These are phyloP conservation scores for Mercurialis annua DNA, from an alignment of 345 rosid genomes.

Conservation along the genomic window DNA sequence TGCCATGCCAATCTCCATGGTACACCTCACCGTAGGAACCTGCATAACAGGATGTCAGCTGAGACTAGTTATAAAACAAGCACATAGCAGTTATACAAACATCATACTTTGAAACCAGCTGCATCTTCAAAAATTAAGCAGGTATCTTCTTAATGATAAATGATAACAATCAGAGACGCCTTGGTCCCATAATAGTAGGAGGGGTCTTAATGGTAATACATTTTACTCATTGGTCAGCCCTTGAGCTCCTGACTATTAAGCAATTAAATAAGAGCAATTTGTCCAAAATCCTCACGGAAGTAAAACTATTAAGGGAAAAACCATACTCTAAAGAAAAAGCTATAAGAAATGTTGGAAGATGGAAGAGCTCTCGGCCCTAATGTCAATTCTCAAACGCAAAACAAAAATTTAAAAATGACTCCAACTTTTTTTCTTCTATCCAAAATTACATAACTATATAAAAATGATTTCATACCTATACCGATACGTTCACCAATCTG, in stretches of 20 bases:
- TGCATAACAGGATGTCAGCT: slow-evolving; percentile 31
- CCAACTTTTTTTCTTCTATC: not conserved
- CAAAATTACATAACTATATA: not conserved
- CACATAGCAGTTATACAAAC: slow-evolving; percentile 11
- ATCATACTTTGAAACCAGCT: not conserved
- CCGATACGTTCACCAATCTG: slow-evolving; percentile 98
- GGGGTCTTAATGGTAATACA: not conserved
- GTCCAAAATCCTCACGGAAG: not conserved
- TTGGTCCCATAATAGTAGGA: not conserved
- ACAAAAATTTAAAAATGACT: too few relatives aligned
- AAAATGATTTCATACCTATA: slow-evolving; percentile 60
- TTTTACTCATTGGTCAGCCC: not conserved
- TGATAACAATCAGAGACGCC: not conserved
- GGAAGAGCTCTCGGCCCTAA: not conserved
- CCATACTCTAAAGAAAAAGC: not conserved
- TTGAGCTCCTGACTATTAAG: not conserved
- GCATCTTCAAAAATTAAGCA: not conserved
- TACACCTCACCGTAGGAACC: slow-evolving; percentile 98
- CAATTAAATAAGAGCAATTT: not conserved
- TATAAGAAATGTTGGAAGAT: not conserved
- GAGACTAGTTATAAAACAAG: slow-evolving; percentile 5
- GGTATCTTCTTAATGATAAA: not conserved
- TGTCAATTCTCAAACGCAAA: not conserved
- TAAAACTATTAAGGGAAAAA: not conserved
- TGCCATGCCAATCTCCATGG: slow-evolving; percentile 89